Evolutionary conservation across 2,329 filamentous ascomycete genomes (phyloP).

Genomic region (Exophiala alcalophila): DNA sequence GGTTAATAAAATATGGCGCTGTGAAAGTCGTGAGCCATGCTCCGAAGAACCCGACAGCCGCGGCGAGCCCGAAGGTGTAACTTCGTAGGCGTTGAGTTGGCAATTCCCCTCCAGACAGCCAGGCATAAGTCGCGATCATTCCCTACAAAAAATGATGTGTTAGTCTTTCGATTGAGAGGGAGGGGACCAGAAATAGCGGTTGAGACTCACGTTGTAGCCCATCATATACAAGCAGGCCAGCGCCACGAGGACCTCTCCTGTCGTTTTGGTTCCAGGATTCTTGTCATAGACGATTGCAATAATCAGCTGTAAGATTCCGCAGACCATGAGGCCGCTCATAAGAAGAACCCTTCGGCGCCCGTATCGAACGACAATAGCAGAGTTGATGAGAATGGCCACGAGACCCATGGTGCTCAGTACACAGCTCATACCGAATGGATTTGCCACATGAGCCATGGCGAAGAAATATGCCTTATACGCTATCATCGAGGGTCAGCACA

Average conservation of each 20-base stretch:
- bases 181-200: neutral
- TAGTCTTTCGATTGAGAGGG: neutral
- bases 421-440: constrained; percentile 56
- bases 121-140: constrained; percentile 55
- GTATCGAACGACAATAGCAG: constrained; percentile 50
- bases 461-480: constrained; percentile 60
- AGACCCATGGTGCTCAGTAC: constrained; percentile 54
- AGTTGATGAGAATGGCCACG: constrained; percentile 54
- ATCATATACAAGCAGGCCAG: constrained; percentile 54
- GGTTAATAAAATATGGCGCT: constrained; percentile 60
- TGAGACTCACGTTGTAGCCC: constrained; percentile 48
- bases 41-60: constrained; percentile 54
- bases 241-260: constrained; percentile 47
- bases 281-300: constrained; percentile 54
- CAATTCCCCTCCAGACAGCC: constrained; percentile 54
- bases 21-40: constrained; percentile 59
- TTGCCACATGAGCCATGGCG: constrained; percentile 54
- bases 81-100: constrained; percentile 55
- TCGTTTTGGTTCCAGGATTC: constrained; percentile 36
- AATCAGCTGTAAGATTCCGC: constrained; percentile 54
- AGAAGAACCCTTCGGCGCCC: constrained; percentile 55
- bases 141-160: constrained; percentile 27
- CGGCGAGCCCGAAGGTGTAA: constrained; percentile 56
- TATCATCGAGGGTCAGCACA: constrained; percentile 26
- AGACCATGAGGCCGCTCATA: constrained; percentile 50